Percentiles rank a stretch among this genome's conserved stretches.
phyloP scores from a whole-genome alignment of 768 basidiomycete species.

The Phlebiopsis gigantea region DNA sequence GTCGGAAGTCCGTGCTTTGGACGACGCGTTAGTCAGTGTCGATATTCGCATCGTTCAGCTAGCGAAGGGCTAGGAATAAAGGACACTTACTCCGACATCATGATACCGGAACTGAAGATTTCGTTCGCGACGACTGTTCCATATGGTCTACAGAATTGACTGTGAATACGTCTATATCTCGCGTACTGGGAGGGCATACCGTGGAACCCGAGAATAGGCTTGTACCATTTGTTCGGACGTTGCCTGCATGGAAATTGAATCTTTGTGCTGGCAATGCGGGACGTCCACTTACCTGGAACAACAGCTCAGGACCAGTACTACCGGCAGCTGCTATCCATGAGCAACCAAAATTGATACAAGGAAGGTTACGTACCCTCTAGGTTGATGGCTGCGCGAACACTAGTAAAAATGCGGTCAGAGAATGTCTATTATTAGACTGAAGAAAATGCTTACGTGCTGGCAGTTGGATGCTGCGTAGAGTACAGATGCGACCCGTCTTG shows the following conservation, averaged over 20 bases:
- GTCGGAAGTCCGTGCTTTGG: slow-evolving; percentile 78
- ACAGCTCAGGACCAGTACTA: slow-evolving; percentile 76
- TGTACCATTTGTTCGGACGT: slow-evolving; percentile 93
- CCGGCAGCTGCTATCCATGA: slow-evolving; percentile 61
- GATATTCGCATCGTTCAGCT: neutral
- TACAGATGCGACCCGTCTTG: slow-evolving; percentile 95
- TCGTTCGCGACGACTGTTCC: slow-evolving; percentile 90
- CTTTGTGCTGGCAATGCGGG: neutral
- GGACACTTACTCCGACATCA: slow-evolving; percentile 75
- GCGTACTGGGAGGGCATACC: slow-evolving; percentile 44
- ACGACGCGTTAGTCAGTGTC: neutral
- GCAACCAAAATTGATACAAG: neutral
- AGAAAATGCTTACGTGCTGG: slow-evolving; percentile 49
- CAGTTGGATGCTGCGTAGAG: slow-evolving; percentile 81
- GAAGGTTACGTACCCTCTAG: slow-evolving; percentile 60
- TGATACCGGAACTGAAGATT: slow-evolving; percentile 85
- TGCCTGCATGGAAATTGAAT: slow-evolving; percentile 33
- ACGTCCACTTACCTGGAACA: slow-evolving; percentile 62
- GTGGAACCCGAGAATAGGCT: slow-evolving; percentile 80
- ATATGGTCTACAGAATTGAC: slow-evolving; percentile 67
- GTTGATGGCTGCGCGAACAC: slow-evolving; percentile 83
- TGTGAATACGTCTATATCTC: too few species aligned
- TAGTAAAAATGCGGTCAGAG: too few species aligned
- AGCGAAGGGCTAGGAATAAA: neutral
- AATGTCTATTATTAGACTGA: slow-evolving; percentile 1